Evolutionary conservation across 176 grass and related monocot genomes (phyloP), one percentile per base, ranked within the genome.

Genomic region (Ananas comosus): DNA sequence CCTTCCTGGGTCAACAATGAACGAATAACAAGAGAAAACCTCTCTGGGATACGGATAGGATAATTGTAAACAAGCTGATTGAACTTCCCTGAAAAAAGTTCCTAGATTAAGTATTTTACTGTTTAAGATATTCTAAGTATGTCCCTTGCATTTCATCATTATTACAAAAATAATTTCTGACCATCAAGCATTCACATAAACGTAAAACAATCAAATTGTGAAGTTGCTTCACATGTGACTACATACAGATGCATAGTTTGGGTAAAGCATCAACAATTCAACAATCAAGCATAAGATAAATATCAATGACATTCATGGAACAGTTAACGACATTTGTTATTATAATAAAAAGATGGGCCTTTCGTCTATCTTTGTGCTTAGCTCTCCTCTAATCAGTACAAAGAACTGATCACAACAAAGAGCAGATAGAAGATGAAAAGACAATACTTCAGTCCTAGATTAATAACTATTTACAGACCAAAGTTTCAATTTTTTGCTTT

Each of bases 11-110:
- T 97, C 79, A 97, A 74, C 69, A 97, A 90, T 64, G 93, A 97
- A 67, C 93, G 86, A 77, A 97, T 97, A 70, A 97, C 93, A 86
- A 97, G 88, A 67, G 93, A 92, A 80, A 97, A 97, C 75, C 93
- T 89, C 80, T 92, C 93, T 53, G 93, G 93, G 53, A 97, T 97
- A 23, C 93, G 88, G 71, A 97, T 97, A 9, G 93, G 93, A 23
- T 86, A 97, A 65, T 97, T 92, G 71, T 97, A 97, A 33, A 97
- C 89, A 9, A 97, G 89, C 84, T 97, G 86, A 79, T 97, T 97
- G 65, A 92, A 97, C 77, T 97, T 97, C 72, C 89, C 93, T 97
- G 83, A 56, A 51, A 79, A 8, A 75, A 64, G 8, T 70, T 79
- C 53, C 21, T 63, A 17, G 12, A 73, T 42, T 42, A 19, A 10